A percentile compares a stretch with the other conserved stretches of the same genome.
Conservation (phyloP, 352 stramenopile genomes). For the Pythium pectinolyticum region DNA sequence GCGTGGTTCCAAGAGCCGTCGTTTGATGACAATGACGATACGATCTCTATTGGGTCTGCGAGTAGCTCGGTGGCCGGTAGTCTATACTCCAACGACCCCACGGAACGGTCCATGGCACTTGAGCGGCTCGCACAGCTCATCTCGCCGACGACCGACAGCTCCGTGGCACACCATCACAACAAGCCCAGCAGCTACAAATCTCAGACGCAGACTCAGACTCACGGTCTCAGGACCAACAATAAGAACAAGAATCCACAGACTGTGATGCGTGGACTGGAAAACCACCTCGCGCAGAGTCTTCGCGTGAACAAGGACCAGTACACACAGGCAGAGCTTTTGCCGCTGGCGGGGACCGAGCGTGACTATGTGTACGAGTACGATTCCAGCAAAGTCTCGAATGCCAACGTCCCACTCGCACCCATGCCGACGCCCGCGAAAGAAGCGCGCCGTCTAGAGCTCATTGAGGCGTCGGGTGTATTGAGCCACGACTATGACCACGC, state of each 20-base stretch:
- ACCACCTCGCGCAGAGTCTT: slow-evolving; percentile 38
- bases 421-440: slow-evolving; percentile 43
- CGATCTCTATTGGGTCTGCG: slow-evolving; percentile 14
- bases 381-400: slow-evolving; percentile 31
- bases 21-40: slow-evolving; percentile 35
- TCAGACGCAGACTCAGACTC: neutral
- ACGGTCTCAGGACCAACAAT: neutral
- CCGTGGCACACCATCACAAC: neutral
- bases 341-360: slow-evolving; percentile 35
- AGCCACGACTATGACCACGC: slow-evolving; percentile 40
- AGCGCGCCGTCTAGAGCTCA: slow-evolving; percentile 39
- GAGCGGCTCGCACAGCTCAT: slow-evolving; percentile 52
- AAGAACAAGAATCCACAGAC: slow-evolving; percentile 34
- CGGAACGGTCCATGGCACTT: slow-evolving; percentile 39
- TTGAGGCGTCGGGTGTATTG: slow-evolving; percentile 49
- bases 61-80: slow-evolving; percentile 23
- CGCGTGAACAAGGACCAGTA: slow-evolving; percentile 32
- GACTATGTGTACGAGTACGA: slow-evolving; percentile 59
- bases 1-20: slow-evolving; percentile 39
- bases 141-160: slow-evolving; percentile 14
- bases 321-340: slow-evolving; percentile 15
- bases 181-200: slow-evolving; percentile 1
- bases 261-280: slow-evolving; percentile 42
- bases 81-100: slow-evolving; percentile 44
- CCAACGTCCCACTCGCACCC: slow-evolving; percentile 48